phyloP scores from a whole-genome alignment of 352 stramenopile genomes.

The Pythium vanterpoolii region DNA sequence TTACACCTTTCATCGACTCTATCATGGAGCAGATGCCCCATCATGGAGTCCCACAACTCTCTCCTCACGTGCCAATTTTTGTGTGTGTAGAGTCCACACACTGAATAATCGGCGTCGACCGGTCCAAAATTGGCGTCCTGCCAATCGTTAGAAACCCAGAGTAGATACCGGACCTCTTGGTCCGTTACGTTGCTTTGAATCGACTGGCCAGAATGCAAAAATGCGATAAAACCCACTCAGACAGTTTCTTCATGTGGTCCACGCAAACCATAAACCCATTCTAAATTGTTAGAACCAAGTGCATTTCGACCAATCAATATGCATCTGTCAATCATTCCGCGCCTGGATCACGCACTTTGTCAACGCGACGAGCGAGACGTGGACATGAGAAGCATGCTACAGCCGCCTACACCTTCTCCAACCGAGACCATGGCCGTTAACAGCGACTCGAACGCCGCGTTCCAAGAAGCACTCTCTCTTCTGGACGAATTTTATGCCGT shows the following conservation, averaged over 20 bases:
- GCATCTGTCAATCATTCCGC: neutral
- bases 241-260: constrained; percentile 2
- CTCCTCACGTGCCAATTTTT: too few species aligned
- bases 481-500: constrained; percentile 22
- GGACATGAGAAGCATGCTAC: constrained; percentile 7
- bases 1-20: too few species aligned
- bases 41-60: too few species aligned
- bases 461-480: constrained; percentile 22
- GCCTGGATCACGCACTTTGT: constrained; percentile 5
- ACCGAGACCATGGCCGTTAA: neutral
- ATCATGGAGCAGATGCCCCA: too few species aligned
- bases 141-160: too few species aligned
- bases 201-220: too few species aligned
- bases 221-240: neutral
- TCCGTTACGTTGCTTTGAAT: too few species aligned
- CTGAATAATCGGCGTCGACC: too few species aligned
- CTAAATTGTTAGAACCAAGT: constrained; percentile 1
- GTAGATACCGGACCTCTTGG: too few species aligned
- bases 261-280: neutral
- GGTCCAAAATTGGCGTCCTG: too few species aligned
- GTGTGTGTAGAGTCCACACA: too few species aligned
- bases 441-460: constrained; percentile 16
- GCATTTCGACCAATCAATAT: neutral
- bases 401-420: neutral
- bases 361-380: too few species aligned